phyloP scores from a whole-genome alignment of 2,329 filamentous ascomycete species.

The Mycosphaerella arachidis region DNA sequence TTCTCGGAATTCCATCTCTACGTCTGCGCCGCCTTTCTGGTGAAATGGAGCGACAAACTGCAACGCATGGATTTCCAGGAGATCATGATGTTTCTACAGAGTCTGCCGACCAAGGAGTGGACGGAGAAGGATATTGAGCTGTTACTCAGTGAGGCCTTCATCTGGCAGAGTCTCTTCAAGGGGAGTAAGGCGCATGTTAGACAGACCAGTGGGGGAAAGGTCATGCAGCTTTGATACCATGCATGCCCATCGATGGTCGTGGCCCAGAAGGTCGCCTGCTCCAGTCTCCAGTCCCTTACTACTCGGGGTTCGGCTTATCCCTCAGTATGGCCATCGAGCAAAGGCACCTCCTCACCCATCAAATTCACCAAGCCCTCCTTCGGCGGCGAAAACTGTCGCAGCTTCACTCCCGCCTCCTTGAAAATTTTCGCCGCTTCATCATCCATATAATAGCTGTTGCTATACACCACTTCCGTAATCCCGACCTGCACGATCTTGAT shows the following conservation, averaged over 20 bases:
- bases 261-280: no score
- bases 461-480: conserved; percentile 92
- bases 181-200: conserved; percentile 82
- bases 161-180: conserved; percentile 97
- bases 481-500: conserved; percentile 98
- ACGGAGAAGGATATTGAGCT: conserved; percentile 98
- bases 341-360: conserved; percentile 1
- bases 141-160: conserved; percentile 90
- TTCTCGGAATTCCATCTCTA: conserved; percentile 98
- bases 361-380: conserved; percentile 34
- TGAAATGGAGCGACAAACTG: conserved; percentile 95
- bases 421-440: conserved; percentile 72
- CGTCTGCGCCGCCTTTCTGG: conserved; percentile 93
- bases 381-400: conserved; percentile 78
- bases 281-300: no score
- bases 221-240: conserved; percentile 16
- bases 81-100: conserved; percentile 98
- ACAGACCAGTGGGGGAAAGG: conserved; percentile 18
- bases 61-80: conserved; percentile 98
- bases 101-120: conserved; percentile 87
- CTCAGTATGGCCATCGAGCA: conserved; percentile 3
- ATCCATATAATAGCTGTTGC: conserved; percentile 92
- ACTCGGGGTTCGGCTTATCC: neutral
- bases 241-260: neutral
- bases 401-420: conserved; percentile 71